Base-by-base conservation (phyloP, 2,329 filamentous ascomycete species). In the Endocalyx cinctus region DNA sequence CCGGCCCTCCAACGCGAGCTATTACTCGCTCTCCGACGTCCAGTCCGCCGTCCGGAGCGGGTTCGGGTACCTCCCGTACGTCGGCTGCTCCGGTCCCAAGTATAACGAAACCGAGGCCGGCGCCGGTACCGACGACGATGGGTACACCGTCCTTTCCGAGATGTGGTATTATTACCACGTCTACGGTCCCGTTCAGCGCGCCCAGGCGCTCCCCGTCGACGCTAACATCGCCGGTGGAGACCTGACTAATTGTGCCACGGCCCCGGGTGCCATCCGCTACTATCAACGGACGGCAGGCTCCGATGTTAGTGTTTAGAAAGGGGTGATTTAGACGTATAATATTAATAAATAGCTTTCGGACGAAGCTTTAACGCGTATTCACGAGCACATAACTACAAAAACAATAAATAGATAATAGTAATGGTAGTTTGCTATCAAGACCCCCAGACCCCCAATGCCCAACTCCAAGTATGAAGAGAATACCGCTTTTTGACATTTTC, bases 121-220 rank as follows among this genome's bases (percentile, higher is more conserved):
- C 2, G 64, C 58, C 39, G 70, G 70, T 14, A 70, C 67, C 3
- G 47, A 50, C 3, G 79, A 83, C 46, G 69, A 62, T 35, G 78
- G 79, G 2, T 60, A 60, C 41, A 82, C 77, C 2, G 63, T 70
- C 19, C 45, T 84, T 29, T 69, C 54, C 38, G 79, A 84, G 64
- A 65, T 79, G 10, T 84, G 78, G 77, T 84, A 83, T 50, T 82
- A 81, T 48, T 68, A 73, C 54, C 70, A 82, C 54, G 72, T 74
- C 33, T 67, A 65, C 35, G 79, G 79, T 4, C 56, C 66, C 12
- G 69, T 76, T 6, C 79, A 82, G 58, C 58, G 67, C 34, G 64
- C 61, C 3, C 54, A 69, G 25, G 66, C 60, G 8, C 48, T 72
- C 16, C 63, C 67, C 5, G 50, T 67, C 8, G 50, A 57, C n/a